Conservation (phyloP, 2,329 filamentous ascomycete species). For the Monosporascus sp. region DNA sequence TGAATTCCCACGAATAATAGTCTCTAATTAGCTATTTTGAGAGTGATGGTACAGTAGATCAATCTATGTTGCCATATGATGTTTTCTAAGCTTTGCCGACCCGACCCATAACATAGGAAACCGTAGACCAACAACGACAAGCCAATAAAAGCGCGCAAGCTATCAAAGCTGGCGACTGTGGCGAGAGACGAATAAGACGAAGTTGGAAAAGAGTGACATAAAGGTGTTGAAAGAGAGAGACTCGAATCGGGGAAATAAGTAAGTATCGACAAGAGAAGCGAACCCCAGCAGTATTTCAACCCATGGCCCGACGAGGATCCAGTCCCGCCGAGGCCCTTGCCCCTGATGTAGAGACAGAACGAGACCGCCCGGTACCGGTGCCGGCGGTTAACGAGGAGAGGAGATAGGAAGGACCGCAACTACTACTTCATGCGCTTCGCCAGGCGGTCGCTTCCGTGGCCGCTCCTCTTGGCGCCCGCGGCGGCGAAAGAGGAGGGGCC, state of each 20-base stretch:
- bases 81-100: background rate
- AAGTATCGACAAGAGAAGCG: slow-evolving; percentile 6
- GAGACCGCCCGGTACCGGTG: too few relatives aligned
- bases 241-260: slow-evolving; percentile 3
- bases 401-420: background rate
- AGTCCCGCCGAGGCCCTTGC: background rate
- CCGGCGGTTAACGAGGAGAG: too few relatives aligned
- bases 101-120: background rate
- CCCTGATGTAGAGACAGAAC: too few relatives aligned
- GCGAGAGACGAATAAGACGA: background rate
- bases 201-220: background rate
- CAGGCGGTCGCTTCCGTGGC: slow-evolving; percentile 12
- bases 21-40: too few relatives aligned
- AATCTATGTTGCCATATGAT: background rate
- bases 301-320: background rate
- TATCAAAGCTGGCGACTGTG: background rate
- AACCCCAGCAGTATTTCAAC: background rate
- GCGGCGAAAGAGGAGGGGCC: slow-evolving; percentile 3
- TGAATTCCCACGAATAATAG: too few relatives aligned
- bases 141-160: background rate
- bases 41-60: too few relatives aligned
- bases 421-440: slow-evolving; percentile 20
- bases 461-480: slow-evolving; percentile 17
- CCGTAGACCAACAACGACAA: background rate
- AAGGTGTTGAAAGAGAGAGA: slow-evolving; percentile 8